Percentiles rank a stretch among this genome's conserved stretches.
Evolutionary conservation across 352 stramenopile genomes (phyloP).

Genomic region (Globisporangium emineosum): DNA sequence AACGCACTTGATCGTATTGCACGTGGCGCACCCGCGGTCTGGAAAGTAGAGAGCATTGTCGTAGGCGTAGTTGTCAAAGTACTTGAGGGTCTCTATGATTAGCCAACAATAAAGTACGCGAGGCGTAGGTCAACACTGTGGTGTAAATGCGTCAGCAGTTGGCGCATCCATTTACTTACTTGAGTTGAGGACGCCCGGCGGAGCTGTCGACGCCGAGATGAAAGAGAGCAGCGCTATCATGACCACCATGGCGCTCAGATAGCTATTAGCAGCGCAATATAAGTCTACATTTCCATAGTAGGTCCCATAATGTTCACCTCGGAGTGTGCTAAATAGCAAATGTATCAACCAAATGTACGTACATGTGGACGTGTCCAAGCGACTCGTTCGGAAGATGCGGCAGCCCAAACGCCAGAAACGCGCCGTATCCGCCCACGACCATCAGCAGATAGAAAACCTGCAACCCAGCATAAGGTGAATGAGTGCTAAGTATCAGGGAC

Average conservation of each 20-base stretch:
- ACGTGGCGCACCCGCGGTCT: conserved; percentile 39
- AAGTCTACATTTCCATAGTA: not conserved
- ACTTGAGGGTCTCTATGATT: conserved; percentile 36
- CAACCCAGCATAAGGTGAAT: not conserved
- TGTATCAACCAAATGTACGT: not conserved
- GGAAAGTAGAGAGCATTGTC: conserved; percentile 39
- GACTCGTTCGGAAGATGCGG: conserved; percentile 40
- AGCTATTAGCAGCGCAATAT: conserved; percentile 13
- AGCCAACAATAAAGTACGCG: not conserved
- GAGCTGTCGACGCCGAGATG: conserved; percentile 37
- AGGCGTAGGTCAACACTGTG: not conserved
- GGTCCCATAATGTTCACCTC: not conserved
- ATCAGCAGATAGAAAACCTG: conserved; percentile 64
- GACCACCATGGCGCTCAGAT: conserved; percentile 35
- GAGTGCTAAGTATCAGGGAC: not conserved
- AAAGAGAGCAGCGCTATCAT: conserved; percentile 49
- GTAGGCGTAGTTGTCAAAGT: conserved; percentile 55
- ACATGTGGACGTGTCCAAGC: conserved; percentile 42
- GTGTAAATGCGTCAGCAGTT: no score
- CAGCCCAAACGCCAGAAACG: conserved; percentile 45
- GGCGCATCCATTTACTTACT: conserved; percentile 40
- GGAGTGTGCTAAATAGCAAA: no score
- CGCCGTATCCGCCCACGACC: conserved; percentile 50
- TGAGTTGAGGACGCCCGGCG: conserved; percentile 37
- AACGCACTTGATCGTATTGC: conserved; percentile 42